phyloP scores from a whole-genome alignment of 768 basidiomycete species.

The Lactarius hatsudake region DNA sequence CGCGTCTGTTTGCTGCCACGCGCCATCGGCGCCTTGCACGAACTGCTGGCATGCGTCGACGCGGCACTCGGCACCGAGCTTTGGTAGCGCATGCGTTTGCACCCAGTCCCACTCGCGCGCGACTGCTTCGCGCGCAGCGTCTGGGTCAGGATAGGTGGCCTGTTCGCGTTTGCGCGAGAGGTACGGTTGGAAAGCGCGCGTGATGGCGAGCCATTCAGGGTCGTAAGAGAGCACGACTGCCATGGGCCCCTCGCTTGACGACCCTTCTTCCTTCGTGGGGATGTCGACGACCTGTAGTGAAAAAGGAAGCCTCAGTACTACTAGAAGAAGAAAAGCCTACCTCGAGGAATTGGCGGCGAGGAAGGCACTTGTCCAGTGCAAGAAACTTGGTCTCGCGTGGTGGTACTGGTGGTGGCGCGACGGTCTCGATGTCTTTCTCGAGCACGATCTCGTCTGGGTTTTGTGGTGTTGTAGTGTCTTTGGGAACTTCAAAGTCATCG shows the following conservation, averaged over 20 bases:
- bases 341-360: constrained; percentile 59
- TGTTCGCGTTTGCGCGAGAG: constrained; percentile 56
- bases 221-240: constrained; percentile 62
- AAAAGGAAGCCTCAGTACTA: background rate
- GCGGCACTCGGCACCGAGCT: constrained; percentile 22
- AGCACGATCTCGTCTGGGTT: constrained; percentile 55
- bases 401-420: constrained; percentile 37
- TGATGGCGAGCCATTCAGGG: constrained; percentile 34
- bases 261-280: constrained; percentile 30
- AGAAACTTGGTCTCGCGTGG: constrained; percentile 67
- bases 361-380: constrained; percentile 77
- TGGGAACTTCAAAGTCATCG: background rate
- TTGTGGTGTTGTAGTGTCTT: constrained; percentile 1
- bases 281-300: constrained; percentile 68
- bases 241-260: constrained; percentile 2
- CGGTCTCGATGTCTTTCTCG: constrained; percentile 45
- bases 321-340: constrained; percentile 37
- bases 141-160: constrained; percentile 56
- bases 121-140: constrained; percentile 50
- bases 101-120: constrained; percentile 67
- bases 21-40: constrained; percentile 10
- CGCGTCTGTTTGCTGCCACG: constrained; percentile 60
- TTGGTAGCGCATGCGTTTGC: constrained; percentile 47
- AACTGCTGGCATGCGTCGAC: constrained; percentile 26
- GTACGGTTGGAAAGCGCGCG: constrained; percentile 78